Base-by-base conservation (phyloP, 1,139 yeast genomes). In the Torulaspora pretoriensis region DNA sequence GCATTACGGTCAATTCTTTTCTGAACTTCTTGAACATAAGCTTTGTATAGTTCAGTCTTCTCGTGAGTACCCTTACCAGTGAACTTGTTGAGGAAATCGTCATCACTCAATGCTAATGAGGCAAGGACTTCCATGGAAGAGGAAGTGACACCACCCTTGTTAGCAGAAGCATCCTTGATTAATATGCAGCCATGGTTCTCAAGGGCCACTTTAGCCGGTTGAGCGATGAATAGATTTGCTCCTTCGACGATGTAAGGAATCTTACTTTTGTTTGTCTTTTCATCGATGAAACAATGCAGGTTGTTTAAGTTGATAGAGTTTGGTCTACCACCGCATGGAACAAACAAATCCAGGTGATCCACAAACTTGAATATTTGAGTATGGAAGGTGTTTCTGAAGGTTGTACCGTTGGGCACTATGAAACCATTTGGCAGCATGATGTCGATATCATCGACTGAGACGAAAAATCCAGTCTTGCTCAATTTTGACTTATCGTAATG, bases 261-360 rank as follows among this genome's bases (percentile, higher is more conserved):
- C 54, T 79, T 71, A 25, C 87, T 68, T 67, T 84, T 83, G 48
- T 95, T 95, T 32, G 92, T 82, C 59, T 78, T 80, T 35, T 72
- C 72, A 64, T 86, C 88, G 56, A 92, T 80, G 57, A 89, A 79
- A 44, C 72, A 72, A 52, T 74, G 71, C 49, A 90, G 95, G 60
- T 86, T 92, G 65, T 82, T 83, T 53, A 92, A 81, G 67, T 90
- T 95, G 67, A 92, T 83, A 13, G 97, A 95, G 57, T 86, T 92
- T 51, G 98, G 98, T 70, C 98, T 85, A 57, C 98, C 98, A 68
- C 98, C 98, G 69, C 98, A 92, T 48, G 98, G 98, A 38, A 90
- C 97, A 69, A 92, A 89, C 60, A 84, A 71, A 60, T 83, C 87
- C 55, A 90, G 74, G 28, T 80, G 81, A 42, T 80, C 73, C 45